Conservation (phyloP, 148 eudicot genomes). For the Camellia sinensis region DNA sequence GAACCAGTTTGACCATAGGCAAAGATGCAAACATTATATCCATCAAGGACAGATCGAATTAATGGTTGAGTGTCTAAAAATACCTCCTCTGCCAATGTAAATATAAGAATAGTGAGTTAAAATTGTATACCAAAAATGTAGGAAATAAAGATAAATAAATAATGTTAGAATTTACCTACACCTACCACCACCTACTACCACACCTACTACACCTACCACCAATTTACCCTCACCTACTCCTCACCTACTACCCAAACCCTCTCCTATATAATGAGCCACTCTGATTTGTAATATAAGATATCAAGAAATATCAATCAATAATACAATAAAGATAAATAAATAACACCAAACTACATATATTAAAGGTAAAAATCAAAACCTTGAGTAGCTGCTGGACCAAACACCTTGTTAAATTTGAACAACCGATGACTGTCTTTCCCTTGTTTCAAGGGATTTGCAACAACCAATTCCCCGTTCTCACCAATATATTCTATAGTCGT, state of each 20-base stretch:
- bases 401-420: slow-evolving; percentile 85
- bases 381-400: slow-evolving; percentile 78
- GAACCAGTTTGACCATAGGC: slow-evolving; percentile 98
- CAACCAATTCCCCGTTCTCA: slow-evolving; percentile 81
- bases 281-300: too few relatives aligned
- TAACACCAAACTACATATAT: neutral
- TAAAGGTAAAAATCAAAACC: slow-evolving; percentile 36
- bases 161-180: too few relatives aligned
- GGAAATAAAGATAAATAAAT: neutral
- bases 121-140: slow-evolving; percentile 5
- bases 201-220: too few relatives aligned
- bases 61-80: slow-evolving; percentile 79
- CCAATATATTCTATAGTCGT: slow-evolving; percentile 83
- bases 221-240: too few relatives aligned
- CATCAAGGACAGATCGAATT: slow-evolving; percentile 89
- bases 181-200: too few relatives aligned
- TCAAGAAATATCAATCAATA: too few relatives aligned
- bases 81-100: slow-evolving; percentile 64
- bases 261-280: too few relatives aligned
- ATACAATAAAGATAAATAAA: neutral
- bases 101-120: slow-evolving; percentile 8
- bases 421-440: slow-evolving; percentile 70
- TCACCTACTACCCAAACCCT: too few relatives aligned
- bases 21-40: slow-evolving; percentile 85
- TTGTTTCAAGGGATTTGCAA: slow-evolving; percentile 67